Evolutionary conservation across 495 filamentous ascomycete species (phyloP).

Genomic region (Arthonia radiata): DNA sequence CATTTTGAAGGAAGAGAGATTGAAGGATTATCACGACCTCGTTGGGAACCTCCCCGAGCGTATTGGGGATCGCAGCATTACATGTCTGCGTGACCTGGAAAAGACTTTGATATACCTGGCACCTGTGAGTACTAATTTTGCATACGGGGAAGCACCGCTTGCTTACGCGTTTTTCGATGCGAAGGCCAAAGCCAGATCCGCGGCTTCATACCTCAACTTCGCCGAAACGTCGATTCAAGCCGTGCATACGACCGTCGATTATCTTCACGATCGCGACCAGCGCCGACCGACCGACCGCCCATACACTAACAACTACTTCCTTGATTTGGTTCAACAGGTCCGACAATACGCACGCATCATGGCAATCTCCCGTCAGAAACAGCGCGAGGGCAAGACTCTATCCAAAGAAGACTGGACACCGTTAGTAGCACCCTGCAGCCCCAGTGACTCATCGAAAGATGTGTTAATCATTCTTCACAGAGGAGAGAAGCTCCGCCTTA

Average conservation of each 20-base stretch:
- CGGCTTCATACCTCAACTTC: slow-evolving; percentile 51
- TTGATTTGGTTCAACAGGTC: slow-evolving; percentile 77
- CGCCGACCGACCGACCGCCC: slow-evolving; percentile 57
- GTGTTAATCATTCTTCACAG: too few relatives aligned
- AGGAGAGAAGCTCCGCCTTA: slow-evolving; percentile 41
- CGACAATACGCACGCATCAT: slow-evolving; percentile 40
- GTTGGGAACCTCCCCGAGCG: slow-evolving; percentile 48
- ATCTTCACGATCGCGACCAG: slow-evolving; percentile 56
- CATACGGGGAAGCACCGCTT: slow-evolving; percentile 25
- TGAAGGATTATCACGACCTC: slow-evolving; percentile 59
- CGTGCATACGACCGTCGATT: slow-evolving; percentile 58
- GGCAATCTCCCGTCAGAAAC: slow-evolving; percentile 22
- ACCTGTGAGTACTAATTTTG: slow-evolving; percentile 45
- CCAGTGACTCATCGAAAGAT: too few relatives aligned
- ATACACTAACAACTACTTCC: slow-evolving; percentile 80
- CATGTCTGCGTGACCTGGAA: slow-evolving; percentile 68
- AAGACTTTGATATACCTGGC: slow-evolving; percentile 70
- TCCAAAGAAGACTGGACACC: too few relatives aligned
- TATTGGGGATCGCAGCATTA: slow-evolving; percentile 56
- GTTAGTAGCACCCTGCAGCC: too few relatives aligned
- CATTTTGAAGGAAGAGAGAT: slow-evolving; percentile 24
- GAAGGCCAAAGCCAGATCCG: slow-evolving; percentile 49
- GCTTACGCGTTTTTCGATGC: slow-evolving; percentile 39
- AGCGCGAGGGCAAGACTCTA: slow-evolving; percentile 12
- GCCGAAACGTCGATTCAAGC: slow-evolving; percentile 69